A percentile compares a stretch with the other conserved stretches of the same genome.
Evolutionary conservation across 805 yeast genomes (phyloP).

Genomic region (Teunomyces barrocoloradensis): DNA sequence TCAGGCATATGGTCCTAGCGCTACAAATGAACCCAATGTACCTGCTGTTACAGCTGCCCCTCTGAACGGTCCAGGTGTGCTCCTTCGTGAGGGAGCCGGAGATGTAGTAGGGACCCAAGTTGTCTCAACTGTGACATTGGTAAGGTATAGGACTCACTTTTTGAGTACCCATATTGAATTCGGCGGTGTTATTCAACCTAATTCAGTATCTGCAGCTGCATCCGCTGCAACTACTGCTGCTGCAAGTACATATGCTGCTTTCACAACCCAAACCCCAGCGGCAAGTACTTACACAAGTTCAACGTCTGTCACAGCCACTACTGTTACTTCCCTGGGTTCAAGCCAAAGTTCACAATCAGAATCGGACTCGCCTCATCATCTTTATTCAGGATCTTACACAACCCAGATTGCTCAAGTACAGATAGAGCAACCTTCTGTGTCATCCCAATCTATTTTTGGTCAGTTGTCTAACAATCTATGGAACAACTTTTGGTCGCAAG

Average conservation of each 20-base stretch:
- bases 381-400: not conserved
- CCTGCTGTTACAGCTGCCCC: not conserved
- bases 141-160: not conserved
- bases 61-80: not conserved
- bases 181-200: not conserved
- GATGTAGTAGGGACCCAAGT: not conserved
- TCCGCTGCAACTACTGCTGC: not conserved
- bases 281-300: no score
- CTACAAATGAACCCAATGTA: not conserved
- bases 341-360: not conserved
- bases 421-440: slow-evolving; percentile 14
- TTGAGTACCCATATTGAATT: not conserved
- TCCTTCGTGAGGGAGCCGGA: not conserved
- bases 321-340: no score
- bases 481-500: slow-evolving; percentile 12
- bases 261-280: not conserved
- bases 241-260: not conserved
- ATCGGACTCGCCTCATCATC: not conserved
- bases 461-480: slow-evolving; percentile 9
- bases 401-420: not conserved
- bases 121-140: not conserved
- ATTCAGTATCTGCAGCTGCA: not conserved
- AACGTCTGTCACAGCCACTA: no score
- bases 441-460: slow-evolving; percentile 11
- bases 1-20: not conserved